Base-by-base conservation (phyloP, 2,329 filamentous ascomycete species). In the Beauveria sp. region DNA sequence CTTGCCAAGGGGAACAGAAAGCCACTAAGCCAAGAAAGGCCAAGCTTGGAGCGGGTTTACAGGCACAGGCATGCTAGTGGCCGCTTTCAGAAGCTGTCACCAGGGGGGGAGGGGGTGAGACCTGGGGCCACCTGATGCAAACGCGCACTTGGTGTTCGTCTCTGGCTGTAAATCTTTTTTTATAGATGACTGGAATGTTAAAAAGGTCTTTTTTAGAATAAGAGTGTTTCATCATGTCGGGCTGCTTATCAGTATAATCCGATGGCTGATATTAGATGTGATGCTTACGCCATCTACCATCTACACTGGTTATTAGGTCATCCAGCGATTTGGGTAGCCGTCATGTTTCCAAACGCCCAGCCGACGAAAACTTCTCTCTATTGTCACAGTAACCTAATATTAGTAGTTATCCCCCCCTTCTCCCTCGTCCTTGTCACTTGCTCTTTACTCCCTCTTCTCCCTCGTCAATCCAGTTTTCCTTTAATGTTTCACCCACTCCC, bases 61-160 rank as follows among this genome's bases (percentile, higher is more conserved):
- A 50, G 55, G 55, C 28, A 57, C 55, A 58, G 55, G 55, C n/a
- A 58, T 58, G 55, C 34, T 30, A 43, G 46, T 10, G 55, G 55
- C 55, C 34, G 55, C 55, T 58, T 58, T 30, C 34, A 51, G 55
- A 28, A n/a, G 20, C 9, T 10, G 20, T 28, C n/a, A 40, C 51
- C 9, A 18, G 20, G 37, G 52, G 41, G 22, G 24, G 37, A n/a
- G 5, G 14, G 22, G 20, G 5, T 54, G 37, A 26, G 52, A 26
- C 34, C 34, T 44, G 53, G 18, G 34, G 34, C 37, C 37, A 55
- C 12, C 24, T 54, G 51, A 56, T 47, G 54, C 54, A 56, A 56
- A 46, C 54, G 41, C 52, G 22, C 37, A 24, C 41, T 34, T 16
- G n/a, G 1, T 14, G 16, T 37, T 52, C n/a, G 14, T 14, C 22